These are phyloP conservation scores for Vanrija pseudolonga DNA, from an alignment of 1,284 basidiomycete species.

Conservation along the genomic window DNA sequence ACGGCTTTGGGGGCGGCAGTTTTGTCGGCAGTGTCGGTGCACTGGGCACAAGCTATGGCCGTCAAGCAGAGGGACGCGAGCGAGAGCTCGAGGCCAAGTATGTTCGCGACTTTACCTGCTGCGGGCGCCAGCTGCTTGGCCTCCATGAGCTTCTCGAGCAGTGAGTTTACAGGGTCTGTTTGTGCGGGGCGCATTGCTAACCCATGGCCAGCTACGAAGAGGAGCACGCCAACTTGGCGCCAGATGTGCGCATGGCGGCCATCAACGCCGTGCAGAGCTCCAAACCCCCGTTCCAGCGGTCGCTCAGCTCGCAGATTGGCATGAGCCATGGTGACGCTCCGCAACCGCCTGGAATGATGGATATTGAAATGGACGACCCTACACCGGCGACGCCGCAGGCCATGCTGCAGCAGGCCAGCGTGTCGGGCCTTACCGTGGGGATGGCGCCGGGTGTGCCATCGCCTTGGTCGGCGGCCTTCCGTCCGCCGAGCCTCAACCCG, in stretches of 20 bases:
- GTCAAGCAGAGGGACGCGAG: slow-evolving; percentile 38
- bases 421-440: slow-evolving; percentile 7
- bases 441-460: slow-evolving; percentile 5
- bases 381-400: slow-evolving; percentile 14
- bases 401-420: slow-evolving; percentile 15
- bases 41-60: slow-evolving; percentile 38
- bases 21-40: slow-evolving; percentile 40
- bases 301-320: neutral
- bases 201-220: slow-evolving; percentile 46
- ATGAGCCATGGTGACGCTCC: slow-evolving; percentile 41
- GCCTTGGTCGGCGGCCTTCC: slow-evolving; percentile 39
- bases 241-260: slow-evolving; percentile 44
- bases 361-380: slow-evolving; percentile 48
- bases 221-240: slow-evolving; percentile 46
- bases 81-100: slow-evolving; percentile 49
- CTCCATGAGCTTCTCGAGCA: slow-evolving; percentile 50
- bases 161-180: slow-evolving; percentile 34
- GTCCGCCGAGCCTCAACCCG: slow-evolving; percentile 20
- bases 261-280: slow-evolving; percentile 39
- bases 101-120: slow-evolving; percentile 49
- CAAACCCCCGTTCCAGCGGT: slow-evolving; percentile 10
- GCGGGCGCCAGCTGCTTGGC: slow-evolving; percentile 46
- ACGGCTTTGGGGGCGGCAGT: slow-evolving; percentile 21
- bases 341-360: slow-evolving; percentile 50
- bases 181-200: neutral